These are phyloP conservation scores for Fusarium guadeloupense DNA, from an alignment of 2,329 filamentous ascomycete species.

Conservation along the genomic window DNA sequence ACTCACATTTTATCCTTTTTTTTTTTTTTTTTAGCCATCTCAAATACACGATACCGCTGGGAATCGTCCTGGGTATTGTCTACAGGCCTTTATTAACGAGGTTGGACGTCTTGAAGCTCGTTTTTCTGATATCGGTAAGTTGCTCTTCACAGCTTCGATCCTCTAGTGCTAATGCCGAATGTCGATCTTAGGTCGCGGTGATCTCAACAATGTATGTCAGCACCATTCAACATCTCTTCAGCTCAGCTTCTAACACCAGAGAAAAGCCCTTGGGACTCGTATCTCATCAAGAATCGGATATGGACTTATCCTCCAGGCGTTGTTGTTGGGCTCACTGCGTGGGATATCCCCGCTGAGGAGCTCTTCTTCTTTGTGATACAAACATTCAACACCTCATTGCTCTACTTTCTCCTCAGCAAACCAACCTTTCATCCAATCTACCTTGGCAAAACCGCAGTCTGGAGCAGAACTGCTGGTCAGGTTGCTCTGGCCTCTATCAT, in stretches of 20 bases:
- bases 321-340: conserved; percentile 69
- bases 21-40: conserved; percentile 20
- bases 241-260: neutral
- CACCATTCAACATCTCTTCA: neutral
- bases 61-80: conserved; percentile 14
- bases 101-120: conserved; percentile 30
- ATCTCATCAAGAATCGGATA: conserved; percentile 72
- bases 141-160: accelerated
- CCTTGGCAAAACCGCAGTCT: conserved; percentile 44
- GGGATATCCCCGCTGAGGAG: conserved; percentile 75
- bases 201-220: conserved; percentile 63
- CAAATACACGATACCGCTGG: conserved; percentile 38
- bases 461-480: conserved; percentile 58
- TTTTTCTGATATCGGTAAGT: conserved; percentile 31
- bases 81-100: conserved; percentile 29
- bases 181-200: conserved; percentile 57
- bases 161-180: neutral
- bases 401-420: conserved; percentile 75
- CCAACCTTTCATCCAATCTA: conserved; percentile 62
- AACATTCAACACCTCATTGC: conserved; percentile 75
- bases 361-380: conserved; percentile 82
- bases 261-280: conserved; percentile 74
- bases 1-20: neutral
- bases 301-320: conserved; percentile 77
- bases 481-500: conserved; percentile 56